Conservation (phyloP, 192 early-diverging fungal genomes). For the Phycomyces nitens region DNA sequence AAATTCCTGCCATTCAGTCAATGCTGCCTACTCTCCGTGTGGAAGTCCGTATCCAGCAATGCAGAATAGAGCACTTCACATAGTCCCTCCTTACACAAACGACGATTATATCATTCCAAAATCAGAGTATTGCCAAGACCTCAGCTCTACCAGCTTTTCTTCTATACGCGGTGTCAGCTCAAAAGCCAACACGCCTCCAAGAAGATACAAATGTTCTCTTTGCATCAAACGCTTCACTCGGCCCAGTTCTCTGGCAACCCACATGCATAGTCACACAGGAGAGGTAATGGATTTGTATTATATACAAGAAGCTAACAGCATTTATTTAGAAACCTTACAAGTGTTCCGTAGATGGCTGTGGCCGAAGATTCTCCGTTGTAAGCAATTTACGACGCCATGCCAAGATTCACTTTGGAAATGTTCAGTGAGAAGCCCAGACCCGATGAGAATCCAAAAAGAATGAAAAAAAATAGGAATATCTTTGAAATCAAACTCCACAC, state of each 20-base stretch:
- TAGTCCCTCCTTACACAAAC: no score
- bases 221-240: conserved; percentile 38
- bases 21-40: not conserved
- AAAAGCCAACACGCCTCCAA: conserved; percentile 6
- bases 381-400: conserved; percentile 66
- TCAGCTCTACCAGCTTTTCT: no score
- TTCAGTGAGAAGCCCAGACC: not conserved
- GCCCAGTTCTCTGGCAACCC: conserved; percentile 34
- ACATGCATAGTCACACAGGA: conserved; percentile 40
- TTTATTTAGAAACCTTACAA: conserved; percentile 35
- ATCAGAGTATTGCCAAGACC: no score
- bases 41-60: not conserved
- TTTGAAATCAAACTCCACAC: not conserved
- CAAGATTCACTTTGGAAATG: conserved; percentile 41
- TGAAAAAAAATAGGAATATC: not conserved
- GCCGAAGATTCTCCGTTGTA: conserved; percentile 63
- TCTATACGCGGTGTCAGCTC: not conserved
- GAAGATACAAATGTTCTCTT: conserved; percentile 34
- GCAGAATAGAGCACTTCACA: no score
- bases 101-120: no score
- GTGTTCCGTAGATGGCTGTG: conserved; percentile 58
- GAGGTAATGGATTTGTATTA: no score
- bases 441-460: not conserved
- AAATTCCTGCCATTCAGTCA: not conserved
- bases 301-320: no score